A percentile compares a stretch with the other conserved stretches of the same genome.
These are phyloP conservation scores for Magnusiomyces fungicola DNA, from an alignment of 1,139 yeast genomes.

Conservation along the genomic window DNA sequence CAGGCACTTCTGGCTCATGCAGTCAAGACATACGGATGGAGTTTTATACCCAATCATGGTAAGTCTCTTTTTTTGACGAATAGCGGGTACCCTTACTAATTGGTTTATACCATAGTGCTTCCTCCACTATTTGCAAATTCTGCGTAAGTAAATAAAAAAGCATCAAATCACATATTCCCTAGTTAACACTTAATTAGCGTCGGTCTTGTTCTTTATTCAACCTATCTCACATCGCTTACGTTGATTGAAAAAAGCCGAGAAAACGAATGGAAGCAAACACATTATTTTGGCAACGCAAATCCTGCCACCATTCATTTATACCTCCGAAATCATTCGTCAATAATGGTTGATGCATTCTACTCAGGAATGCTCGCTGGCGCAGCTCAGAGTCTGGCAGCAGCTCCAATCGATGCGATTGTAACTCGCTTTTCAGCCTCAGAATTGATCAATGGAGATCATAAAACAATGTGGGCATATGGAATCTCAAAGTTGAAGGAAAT, in stretches of 20 bases:
- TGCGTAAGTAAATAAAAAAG: constrained; percentile 35
- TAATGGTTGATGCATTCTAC: constrained; percentile 52
- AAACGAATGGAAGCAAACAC: background rate
- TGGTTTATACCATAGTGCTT: constrained; percentile 36
- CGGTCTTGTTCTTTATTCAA: constrained; percentile 76
- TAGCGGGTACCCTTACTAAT: no score
- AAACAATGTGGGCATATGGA: constrained; percentile 73
- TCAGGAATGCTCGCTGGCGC: constrained; percentile 87
- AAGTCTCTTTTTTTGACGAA: constrained; percentile 4
- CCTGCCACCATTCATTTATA: background rate
- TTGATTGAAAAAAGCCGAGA: constrained; percentile 16
- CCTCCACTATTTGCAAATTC: constrained; percentile 89
- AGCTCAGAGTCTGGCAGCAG: constrained; percentile 83
- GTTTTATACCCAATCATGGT: constrained; percentile 67
- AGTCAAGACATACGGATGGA: constrained; percentile 74
- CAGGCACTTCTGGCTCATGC: constrained; percentile 67
- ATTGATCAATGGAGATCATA: constrained; percentile 58
- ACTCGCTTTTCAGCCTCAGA: constrained; percentile 75
- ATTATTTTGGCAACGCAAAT: background rate
- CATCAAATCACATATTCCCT: background rate
- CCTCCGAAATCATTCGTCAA: constrained; percentile 20
- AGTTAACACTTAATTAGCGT: constrained; percentile 39
- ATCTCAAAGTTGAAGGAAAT: constrained; percentile 58
- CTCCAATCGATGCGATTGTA: constrained; percentile 88
- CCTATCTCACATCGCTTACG: constrained; percentile 49